Percentiles rank a stretch among this genome's conserved stretches.
These are phyloP conservation scores for Nevesoporus exiguus DNA, from an alignment of 768 basidiomycete species.

Conservation along the genomic window DNA sequence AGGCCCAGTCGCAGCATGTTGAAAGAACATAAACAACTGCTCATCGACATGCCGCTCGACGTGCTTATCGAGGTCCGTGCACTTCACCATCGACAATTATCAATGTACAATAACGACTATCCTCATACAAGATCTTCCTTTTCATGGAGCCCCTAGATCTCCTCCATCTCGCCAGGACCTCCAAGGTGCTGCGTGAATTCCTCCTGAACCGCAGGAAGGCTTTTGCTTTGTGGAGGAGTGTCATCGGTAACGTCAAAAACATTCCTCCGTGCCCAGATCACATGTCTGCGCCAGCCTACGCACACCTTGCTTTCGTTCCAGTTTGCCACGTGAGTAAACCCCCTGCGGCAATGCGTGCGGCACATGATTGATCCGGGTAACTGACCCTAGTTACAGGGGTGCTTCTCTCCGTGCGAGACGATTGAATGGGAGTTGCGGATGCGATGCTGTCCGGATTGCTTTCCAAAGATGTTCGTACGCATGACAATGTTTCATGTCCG, in stretches of 20 bases:
- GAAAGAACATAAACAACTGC: background rate
- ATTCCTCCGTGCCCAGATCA: constrained; percentile 27
- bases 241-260: constrained; percentile 17
- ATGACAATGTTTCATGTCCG: background rate
- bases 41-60: constrained; percentile 14
- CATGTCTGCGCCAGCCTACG: constrained; percentile 30
- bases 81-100: background rate
- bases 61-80: constrained; percentile 12
- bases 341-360: too few species aligned
- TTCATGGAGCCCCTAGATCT: constrained; percentile 33
- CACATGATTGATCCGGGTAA: background rate
- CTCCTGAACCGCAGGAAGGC: constrained; percentile 21
- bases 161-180: constrained; percentile 30
- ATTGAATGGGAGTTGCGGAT: constrained; percentile 15
- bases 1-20: background rate
- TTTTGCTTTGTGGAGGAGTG: constrained; percentile 25
- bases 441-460: constrained; percentile 7
- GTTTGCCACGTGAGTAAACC: constrained; percentile 30
- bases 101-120: background rate
- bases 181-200: constrained; percentile 28
- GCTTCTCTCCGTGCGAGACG: constrained; percentile 10
- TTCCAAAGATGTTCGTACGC: constrained; percentile 8
- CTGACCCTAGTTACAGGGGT: constrained; percentile 1
- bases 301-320: constrained; percentile 26
- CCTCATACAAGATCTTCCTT: constrained; percentile 17